These are phyloP conservation scores for Psilocybe sp. DNA, from an alignment of 768 basidiomycete species.

Conservation along the genomic window DNA sequence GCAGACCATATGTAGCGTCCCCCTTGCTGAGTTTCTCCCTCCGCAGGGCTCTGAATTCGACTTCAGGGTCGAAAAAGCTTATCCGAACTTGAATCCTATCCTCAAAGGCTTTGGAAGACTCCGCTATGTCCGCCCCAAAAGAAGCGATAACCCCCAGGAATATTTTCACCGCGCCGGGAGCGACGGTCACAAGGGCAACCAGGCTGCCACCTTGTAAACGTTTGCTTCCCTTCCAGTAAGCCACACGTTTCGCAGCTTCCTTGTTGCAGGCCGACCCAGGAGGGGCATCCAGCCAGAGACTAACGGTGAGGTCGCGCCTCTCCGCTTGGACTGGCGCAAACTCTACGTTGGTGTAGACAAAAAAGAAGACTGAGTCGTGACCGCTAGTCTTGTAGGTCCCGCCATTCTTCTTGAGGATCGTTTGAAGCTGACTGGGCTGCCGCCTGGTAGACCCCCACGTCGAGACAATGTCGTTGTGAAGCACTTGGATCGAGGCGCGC, in stretches of 20 bases:
- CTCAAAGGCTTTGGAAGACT: constrained; percentile 33
- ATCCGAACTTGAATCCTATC: constrained; percentile 44
- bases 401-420: constrained; percentile 44
- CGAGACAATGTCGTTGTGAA: constrained; percentile 36
- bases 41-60: constrained; percentile 46
- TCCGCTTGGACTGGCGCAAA: constrained; percentile 47
- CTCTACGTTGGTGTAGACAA: constrained; percentile 51
- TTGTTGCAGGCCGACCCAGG: constrained; percentile 49
- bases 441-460: constrained; percentile 3
- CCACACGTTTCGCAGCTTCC: constrained; percentile 34
- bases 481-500: constrained; percentile 44
- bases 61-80: constrained; percentile 60
- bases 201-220: constrained; percentile 62
- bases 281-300: constrained; percentile 48
- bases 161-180: constrained; percentile 27
- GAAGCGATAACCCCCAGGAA: constrained; percentile 54
- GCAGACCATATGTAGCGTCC: constrained; percentile 26
- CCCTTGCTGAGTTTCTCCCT: constrained; percentile 13
- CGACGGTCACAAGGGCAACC: constrained; percentile 56
- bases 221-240: constrained; percentile 64
- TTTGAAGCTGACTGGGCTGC: constrained; percentile 35
- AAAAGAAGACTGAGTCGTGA: constrained; percentile 54
- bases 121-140: constrained; percentile 39
- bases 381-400: constrained; percentile 50
- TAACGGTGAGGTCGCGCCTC: constrained; percentile 45